phyloP scores from a whole-genome alignment of 2,329 filamentous ascomycete species.

The Aspergillus calidoustus region DNA sequence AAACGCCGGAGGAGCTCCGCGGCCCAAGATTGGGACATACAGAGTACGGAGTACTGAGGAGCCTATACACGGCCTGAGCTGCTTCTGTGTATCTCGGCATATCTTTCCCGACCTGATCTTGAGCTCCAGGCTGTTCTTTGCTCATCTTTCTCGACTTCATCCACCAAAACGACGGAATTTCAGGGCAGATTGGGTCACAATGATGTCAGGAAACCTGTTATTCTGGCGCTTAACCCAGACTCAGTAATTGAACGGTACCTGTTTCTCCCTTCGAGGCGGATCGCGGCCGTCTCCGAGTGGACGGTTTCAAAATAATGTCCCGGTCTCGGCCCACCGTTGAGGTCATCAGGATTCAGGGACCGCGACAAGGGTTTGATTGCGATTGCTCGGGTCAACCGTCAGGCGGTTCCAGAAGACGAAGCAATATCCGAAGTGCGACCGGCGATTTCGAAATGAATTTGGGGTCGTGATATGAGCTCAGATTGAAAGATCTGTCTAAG shows the following conservation, averaged over 20 bases:
- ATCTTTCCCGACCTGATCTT: not conserved
- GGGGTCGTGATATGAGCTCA: not conserved
- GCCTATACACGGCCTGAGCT: not conserved
- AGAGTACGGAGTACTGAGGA: not conserved
- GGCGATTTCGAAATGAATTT: not conserved
- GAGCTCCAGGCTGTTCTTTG: not conserved
- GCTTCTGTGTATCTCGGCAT: not conserved
- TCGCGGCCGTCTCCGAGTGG: constrained; percentile 11
- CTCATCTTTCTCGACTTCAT: not conserved
- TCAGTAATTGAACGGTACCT: not conserved
- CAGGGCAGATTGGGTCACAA: not conserved
- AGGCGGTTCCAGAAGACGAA: constrained; percentile 3
- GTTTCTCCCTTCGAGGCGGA: constrained; percentile 6
- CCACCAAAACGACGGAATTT: not conserved
- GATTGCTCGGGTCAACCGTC: constrained; percentile 3
- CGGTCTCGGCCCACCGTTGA: constrained; percentile 10
- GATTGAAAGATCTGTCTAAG: not conserved
- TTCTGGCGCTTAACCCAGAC: constrained; percentile 5
- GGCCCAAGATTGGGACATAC: not conserved
- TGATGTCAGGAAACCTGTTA: constrained; percentile 10
- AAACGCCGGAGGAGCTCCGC: not conserved
- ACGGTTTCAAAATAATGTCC: not conserved
- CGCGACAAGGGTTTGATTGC: constrained; percentile 13
- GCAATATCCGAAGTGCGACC: constrained; percentile 9
- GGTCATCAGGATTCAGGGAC: constrained; percentile 13